phyloP scores from a whole-genome alignment of 2,329 filamentous ascomycete genomes.

The Venturia nashicola region DNA sequence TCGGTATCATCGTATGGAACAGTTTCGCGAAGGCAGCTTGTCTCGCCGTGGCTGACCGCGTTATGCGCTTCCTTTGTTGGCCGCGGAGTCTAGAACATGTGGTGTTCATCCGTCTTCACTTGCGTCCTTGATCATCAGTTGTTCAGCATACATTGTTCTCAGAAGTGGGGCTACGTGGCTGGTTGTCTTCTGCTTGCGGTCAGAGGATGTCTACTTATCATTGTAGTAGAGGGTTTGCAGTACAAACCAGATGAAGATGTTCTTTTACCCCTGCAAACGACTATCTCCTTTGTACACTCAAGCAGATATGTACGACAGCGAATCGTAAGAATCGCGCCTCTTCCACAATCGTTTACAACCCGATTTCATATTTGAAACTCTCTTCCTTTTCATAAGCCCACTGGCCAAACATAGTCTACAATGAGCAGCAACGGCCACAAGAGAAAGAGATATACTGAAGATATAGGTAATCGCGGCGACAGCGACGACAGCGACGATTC shows the following conservation, averaged over 20 bases:
- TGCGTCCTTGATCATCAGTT: not conserved
- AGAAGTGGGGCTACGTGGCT: not conserved
- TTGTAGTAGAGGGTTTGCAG: not conserved
- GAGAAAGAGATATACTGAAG: not conserved
- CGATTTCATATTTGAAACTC: not conserved
- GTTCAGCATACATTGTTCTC: not conserved
- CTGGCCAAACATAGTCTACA: not conserved
- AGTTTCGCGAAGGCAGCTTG: not conserved
- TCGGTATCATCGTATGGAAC: not conserved
- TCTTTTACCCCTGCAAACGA: not conserved
- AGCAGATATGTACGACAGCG: not conserved
- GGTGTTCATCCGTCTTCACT: not conserved
- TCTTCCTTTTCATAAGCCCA: not conserved
- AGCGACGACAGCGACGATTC: not conserved
- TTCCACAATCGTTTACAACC: not conserved
- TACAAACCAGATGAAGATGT: not conserved
- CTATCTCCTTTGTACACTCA: not conserved
- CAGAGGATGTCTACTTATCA: not conserved
- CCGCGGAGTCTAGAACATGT: not conserved
- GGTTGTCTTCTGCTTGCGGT: not conserved
- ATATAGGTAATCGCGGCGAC: not conserved
- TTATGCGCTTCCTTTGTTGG: not conserved
- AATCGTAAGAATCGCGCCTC: not conserved
- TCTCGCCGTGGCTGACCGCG: not conserved
- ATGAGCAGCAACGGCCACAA: not conserved